Evolutionary conservation across 129 eudicot species (phyloP), one percentile per base, ranked within the genome.

Genomic region (Lonicera japonica): DNA sequence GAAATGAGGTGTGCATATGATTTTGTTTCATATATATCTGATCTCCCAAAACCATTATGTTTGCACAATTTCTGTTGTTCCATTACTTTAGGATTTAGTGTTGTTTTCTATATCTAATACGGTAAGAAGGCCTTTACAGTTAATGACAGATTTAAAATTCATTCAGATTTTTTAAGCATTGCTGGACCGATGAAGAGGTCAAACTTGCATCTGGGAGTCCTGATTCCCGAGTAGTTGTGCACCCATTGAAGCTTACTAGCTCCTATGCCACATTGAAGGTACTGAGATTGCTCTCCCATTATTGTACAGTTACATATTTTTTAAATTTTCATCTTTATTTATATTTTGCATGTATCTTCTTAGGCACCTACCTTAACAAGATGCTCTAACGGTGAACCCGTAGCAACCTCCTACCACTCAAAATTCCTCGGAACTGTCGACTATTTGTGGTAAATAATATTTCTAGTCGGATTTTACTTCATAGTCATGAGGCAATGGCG

Each of bases 381-480:
- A 54, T 73, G 63, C 36, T 54, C 60, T 14, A 12, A 29, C 4
- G 82, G 78, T 18, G 82, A 77, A 63, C 82, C 82, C 19, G 61
- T 77, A 43, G 78, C 75, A 16, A 77, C 82, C 7, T 77, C 82
- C 3, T 72, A 67, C 71, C 82, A 72, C 70, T 67, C 67, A 22
- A 77, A 77, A 58, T 77, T 77, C 56, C 71, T 72, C 18, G 82
- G 82, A 58, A 77, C 82, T 0, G 82, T 77, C 10, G 82, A 77
- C 57, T 77, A 77, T 64, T 25, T 77, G 64, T 77, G 82, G 82
- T 77, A 67, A 53, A 39, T 21, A 66, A 21, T 5, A 0, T 20
- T 53, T 21, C 24, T 22, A 53, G 18, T 54, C 19, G 24, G 14
- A 38, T 61, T 7, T 25, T 9, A 8, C 5, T 17, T 20, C 41